These are phyloP conservation scores for Zygoascus tannicola DNA, from an alignment of 805 yeast genomes.

Conservation along the genomic window DNA sequence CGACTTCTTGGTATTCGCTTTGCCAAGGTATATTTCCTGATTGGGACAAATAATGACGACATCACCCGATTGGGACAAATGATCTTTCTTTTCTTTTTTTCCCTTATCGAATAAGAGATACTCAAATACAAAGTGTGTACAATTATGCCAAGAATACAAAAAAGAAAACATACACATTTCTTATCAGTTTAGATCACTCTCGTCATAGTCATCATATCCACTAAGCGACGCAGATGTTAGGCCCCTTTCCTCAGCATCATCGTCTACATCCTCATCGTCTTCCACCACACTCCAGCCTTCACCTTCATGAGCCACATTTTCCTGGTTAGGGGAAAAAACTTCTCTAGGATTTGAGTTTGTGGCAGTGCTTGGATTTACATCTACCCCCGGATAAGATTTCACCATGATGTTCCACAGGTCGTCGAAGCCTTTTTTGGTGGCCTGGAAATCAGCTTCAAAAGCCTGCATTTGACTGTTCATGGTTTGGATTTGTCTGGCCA, in stretches of 20 bases:
- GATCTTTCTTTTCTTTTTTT: no score
- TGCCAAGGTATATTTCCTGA: background rate
- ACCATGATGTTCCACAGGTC: background rate
- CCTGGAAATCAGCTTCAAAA: background rate
- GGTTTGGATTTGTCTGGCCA: conserved; percentile 2
- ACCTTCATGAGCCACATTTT: conserved; percentile 8
- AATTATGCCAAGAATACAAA: no score
- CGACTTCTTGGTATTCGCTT: background rate
- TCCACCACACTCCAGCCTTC: conserved; percentile 19
- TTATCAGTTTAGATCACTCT: conserved; percentile 9
- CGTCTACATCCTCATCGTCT: conserved; percentile 10
- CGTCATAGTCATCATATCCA: conserved; percentile 16
- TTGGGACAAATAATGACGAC: background rate
- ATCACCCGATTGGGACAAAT: no score
- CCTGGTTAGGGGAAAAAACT: no score
- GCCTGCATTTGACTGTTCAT: conserved; percentile 1
- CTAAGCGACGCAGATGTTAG: conserved; percentile 16
- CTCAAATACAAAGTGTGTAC: no score
- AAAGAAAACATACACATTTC: no score
- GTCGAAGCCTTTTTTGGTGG: background rate
- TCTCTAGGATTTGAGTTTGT: no score
- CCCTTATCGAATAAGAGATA: no score
- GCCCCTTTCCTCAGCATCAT: conserved; percentile 7
- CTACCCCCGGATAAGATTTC: conserved; percentile 1
- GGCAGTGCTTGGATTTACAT: no score